Base-by-base conservation (phyloP, 2,329 filamentous ascomycete genomes). In the Cryoendolithus antarcticus region DNA sequence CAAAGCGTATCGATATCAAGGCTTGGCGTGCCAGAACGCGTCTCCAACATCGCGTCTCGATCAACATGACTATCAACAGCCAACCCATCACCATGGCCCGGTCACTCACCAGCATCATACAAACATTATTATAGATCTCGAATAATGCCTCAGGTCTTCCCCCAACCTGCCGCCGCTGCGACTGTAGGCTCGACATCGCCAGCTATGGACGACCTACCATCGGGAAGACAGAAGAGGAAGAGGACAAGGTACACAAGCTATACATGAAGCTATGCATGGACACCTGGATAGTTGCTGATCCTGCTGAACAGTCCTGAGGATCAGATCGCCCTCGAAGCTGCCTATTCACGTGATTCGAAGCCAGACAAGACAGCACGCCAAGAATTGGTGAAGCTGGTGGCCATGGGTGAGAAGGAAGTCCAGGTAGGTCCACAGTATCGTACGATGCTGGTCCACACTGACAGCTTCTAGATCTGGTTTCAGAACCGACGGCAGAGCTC, bases 401-500 rank as follows among this genome's bases (percentile, higher is more conserved):
- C 84, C 15, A 71, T 96, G 47, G 89, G 84, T 49, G 88, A 95
- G 66, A 95, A 94, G 62, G 88, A 95, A 67, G 86, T 95, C 30
- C 89, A 95, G 77, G 89, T 94, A 66, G 62, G 80, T 62, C 33
- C 21, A 44, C 38, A 13, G 30, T 43, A 35, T 13, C 29, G 24
- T 38, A 39, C 34, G 30, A 38, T 30, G 34, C 21, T 21, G 35
- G 32, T 32, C 11, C 28, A 50, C 48, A 50, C 53, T 61, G 55
- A 63, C 36, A 21, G 12, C 8, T 29, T 33, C 33, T 50, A 95
- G 89, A 94, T 95, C 52, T 96, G 89, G 89, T 95, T 95, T 64
- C 89, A 95, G 57, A 95, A 95, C 56, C 77, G 86, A 55, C 75
- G 89, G 48, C 89, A 96, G 61, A 94, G 93, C 62, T 85, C 93